Percentiles rank a stretch among this genome's conserved stretches.
These are phyloP conservation scores for Lactifluus piperatus DNA, from an alignment of 768 basidiomycete species.

Conservation along the genomic window DNA sequence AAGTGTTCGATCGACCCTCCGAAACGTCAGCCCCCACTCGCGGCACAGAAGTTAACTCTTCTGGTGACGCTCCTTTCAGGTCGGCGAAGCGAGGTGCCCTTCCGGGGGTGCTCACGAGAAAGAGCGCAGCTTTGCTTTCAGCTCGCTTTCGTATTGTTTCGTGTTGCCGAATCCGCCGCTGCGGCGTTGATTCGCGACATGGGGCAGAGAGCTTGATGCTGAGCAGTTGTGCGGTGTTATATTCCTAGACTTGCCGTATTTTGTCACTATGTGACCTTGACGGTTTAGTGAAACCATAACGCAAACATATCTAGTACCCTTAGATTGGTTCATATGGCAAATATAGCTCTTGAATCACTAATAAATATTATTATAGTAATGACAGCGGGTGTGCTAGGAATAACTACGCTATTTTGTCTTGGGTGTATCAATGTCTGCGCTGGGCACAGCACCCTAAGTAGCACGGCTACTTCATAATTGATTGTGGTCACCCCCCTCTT, in stretches of 20 bases:
- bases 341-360: neutral
- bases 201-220: slow-evolving; percentile 35
- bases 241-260: slow-evolving; percentile 76
- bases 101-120: slow-evolving; percentile 44
- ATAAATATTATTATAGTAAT: neutral
- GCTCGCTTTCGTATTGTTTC: slow-evolving; percentile 30
- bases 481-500: slow-evolving; percentile 25
- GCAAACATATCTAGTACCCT: slow-evolving; percentile 38
- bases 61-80: slow-evolving; percentile 62
- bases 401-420: neutral
- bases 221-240: slow-evolving; percentile 52
- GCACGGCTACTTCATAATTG: neutral
- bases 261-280: slow-evolving; percentile 74
- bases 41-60: slow-evolving; percentile 42
- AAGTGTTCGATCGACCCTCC: slow-evolving; percentile 62
- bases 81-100: slow-evolving; percentile 69
- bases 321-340: neutral
- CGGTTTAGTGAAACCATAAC: slow-evolving; percentile 79
- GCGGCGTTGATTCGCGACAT: slow-evolving; percentile 46
- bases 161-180: slow-evolving; percentile 39
- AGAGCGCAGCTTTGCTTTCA: slow-evolving; percentile 25
- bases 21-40: slow-evolving; percentile 56
- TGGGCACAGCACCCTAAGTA: neutral
- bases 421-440: neutral
- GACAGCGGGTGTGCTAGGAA: neutral